Evolutionary conservation across 148 eudicot species (phyloP), one percentile per base, ranked within the genome.

Genomic region (Linanthus parryae): DNA sequence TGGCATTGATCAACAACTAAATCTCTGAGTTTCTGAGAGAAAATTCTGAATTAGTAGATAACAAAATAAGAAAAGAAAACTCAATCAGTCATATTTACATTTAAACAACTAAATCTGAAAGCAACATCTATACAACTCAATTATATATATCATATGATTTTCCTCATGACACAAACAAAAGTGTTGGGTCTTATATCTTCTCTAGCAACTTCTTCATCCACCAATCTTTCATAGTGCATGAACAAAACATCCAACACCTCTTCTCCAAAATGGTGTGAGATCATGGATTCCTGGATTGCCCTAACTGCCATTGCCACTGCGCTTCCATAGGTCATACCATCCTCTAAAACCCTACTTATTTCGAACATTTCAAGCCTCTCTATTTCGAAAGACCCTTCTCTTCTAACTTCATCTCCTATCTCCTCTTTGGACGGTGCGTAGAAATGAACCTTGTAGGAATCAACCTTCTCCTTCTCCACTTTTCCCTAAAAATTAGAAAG

Each of bases 391-490:
- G 83, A 81, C 7, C 94, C 87, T n/a, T 92, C 85, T 63, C 61
- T 80, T 35, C 26, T 66, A 15, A 84, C 75, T 49, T 69, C 83
- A 27, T 73, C 73, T 65, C 73, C 83, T 38, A 92, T 13, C 59
- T 92, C 98, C 34, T 79, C 83, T 56, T 64, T 71, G 7, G 79
- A 84, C 5, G 98, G 94, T 41, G 95, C 89, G 51, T 91, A 91
- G 46, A 91, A 91, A 43, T 84, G 95, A 17, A 79, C 84, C 43
- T 91, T 81, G 30, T 83, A 91, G 3, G 79, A 69, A 43, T 87
- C 77, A 13, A 92, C 48, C 64, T 79, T 83, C 53, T 84, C 81
- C 72, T 79, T 66, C 51, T 73, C 71, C 40, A 87, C 52, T 52
- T 61, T 44, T 7, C 94, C 98, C 96, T 89, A 51, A 29, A 48